These are phyloP conservation scores for Fusarium sp. DNA, from an alignment of 2,329 filamentous ascomycete genomes.

Conservation along the genomic window DNA sequence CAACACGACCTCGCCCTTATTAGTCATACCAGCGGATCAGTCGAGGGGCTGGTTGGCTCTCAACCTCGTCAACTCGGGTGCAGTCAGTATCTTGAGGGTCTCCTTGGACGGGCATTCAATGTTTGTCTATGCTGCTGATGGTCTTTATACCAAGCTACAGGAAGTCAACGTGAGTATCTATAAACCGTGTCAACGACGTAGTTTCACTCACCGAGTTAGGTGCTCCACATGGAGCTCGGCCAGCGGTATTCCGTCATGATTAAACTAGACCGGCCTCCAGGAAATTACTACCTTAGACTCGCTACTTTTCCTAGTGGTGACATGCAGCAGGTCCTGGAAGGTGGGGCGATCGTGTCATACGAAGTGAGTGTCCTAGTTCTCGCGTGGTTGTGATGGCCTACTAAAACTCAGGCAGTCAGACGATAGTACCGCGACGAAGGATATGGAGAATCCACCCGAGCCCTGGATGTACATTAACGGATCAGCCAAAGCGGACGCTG, in stretches of 20 bases:
- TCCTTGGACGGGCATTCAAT: neutral
- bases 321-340: neutral
- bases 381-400: neutral
- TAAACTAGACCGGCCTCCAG: neutral
- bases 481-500: neutral
- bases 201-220: neutral
- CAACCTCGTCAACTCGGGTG: neutral
- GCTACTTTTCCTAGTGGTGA: neutral
- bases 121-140: neutral
- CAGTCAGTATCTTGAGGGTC: neutral
- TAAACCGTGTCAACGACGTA: neutral
- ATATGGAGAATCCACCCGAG: neutral
- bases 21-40: neutral
- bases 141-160: neutral
- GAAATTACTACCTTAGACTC: neutral
- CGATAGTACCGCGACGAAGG: neutral
- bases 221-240: neutral
- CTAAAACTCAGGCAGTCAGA: neutral
- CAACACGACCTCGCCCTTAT: neutral
- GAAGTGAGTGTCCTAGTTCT: neutral
- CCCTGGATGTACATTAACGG: neutral
- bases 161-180: neutral
- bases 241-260: neutral
- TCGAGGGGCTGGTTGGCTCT: neutral
- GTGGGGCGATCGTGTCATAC: neutral